A percentile compares a stretch with the other conserved stretches of the same genome.
phyloP scores from a whole-genome alignment of 2,329 filamentous ascomycete species.

The Botrytis tulipae region DNA sequence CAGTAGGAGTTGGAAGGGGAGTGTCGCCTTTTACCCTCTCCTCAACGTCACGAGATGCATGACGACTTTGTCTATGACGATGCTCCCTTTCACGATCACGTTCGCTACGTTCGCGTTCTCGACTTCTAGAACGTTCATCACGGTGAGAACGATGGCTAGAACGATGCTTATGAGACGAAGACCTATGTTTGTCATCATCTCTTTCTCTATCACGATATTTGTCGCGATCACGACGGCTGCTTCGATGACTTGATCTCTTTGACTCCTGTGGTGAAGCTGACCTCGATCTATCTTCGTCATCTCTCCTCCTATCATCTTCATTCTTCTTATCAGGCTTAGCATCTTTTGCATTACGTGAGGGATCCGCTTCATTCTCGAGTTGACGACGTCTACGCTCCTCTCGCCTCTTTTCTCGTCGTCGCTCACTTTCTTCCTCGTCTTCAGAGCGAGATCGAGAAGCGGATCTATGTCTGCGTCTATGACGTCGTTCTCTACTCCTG shows the following conservation, averaged over 20 bases:
- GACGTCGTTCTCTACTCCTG: slow-evolving; percentile 33
- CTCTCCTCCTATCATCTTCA: slow-evolving; percentile 36
- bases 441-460: slow-evolving; percentile 32
- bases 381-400: slow-evolving; percentile 34
- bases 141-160: slow-evolving; percentile 53
- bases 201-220: slow-evolving; percentile 46
- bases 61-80: slow-evolving; percentile 34
- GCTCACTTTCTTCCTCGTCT: slow-evolving; percentile 37
- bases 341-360: slow-evolving; percentile 23
- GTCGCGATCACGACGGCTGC: slow-evolving; percentile 56
- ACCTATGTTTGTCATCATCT: slow-evolving; percentile 43
- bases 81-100: slow-evolving; percentile 44
- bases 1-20: slow-evolving; percentile 25
- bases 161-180: slow-evolving; percentile 43
- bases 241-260: slow-evolving; percentile 57
- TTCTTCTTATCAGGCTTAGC: slow-evolving; percentile 26
- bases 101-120: slow-evolving; percentile 49
- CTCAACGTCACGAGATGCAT: slow-evolving; percentile 29
- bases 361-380: slow-evolving; percentile 32
- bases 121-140: slow-evolving; percentile 44
- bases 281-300: slow-evolving; percentile 55
- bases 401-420: slow-evolving; percentile 35
- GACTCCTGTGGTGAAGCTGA: slow-evolving; percentile 63
- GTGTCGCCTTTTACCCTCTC: slow-evolving; percentile 24
- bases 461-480: slow-evolving; percentile 37